Percentiles rank a stretch among this genome's conserved stretches.
phyloP scores from a whole-genome alignment of 108 stramenopile genomes.

The Epithemia pelagica region DNA sequence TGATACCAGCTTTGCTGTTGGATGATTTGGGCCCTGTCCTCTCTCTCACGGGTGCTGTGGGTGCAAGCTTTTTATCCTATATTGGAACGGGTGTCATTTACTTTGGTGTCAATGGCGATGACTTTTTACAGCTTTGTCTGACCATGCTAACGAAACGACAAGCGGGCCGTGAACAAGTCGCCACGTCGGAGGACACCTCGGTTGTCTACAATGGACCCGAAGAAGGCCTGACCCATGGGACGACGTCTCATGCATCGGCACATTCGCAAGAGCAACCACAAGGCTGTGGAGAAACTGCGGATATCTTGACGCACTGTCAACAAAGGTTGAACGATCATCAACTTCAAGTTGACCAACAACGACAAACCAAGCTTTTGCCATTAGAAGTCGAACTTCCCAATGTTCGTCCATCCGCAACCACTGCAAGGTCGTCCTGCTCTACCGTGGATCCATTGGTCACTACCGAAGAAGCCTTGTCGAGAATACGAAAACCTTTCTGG shows the following conservation, averaged over 20 bases:
- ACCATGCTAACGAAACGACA: not conserved
- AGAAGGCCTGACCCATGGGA: too few species aligned
- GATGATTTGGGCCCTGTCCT: slow-evolving; percentile 74
- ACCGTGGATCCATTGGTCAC: slow-evolving; percentile 18
- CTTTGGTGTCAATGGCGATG: slow-evolving; percentile 65
- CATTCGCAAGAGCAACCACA: too few species aligned
- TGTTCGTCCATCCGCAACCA: too few species aligned
- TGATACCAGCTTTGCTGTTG: slow-evolving; percentile 66
- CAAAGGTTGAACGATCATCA: not conserved
- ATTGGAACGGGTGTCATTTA: slow-evolving; percentile 71
- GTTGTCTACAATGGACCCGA: slow-evolving; percentile 50
- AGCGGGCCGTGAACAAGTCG: not conserved
- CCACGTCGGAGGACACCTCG: slow-evolving; percentile 33
- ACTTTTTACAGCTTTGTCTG: slow-evolving; percentile 26
- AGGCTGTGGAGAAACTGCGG: too few species aligned
- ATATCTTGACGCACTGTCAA: not conserved
- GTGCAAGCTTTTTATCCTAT: slow-evolving; percentile 59
- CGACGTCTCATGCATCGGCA: too few species aligned
- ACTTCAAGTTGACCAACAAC: not conserved
- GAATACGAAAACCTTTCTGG: slow-evolving; percentile 25
- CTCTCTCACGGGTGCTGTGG: slow-evolving; percentile 67
- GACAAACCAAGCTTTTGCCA: not conserved
- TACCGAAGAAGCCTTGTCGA: not conserved
- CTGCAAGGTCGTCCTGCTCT: not conserved
- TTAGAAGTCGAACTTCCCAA: slow-evolving; percentile 46